phyloP scores from a whole-genome alignment of 345 rosid species.

The Kernera saxatilis region DNA sequence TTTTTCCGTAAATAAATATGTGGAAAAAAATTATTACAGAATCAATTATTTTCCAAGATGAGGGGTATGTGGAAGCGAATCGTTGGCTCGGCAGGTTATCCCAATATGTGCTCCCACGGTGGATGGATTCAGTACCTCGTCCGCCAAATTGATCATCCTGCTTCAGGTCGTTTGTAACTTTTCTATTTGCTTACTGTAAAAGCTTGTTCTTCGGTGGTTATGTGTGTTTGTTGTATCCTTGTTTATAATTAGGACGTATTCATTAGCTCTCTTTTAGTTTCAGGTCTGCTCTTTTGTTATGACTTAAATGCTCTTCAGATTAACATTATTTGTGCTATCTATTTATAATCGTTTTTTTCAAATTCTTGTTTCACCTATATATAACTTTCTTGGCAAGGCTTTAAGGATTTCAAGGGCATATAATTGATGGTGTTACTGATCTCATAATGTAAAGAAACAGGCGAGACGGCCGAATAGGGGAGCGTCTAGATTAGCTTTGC shows the following conservation, averaged over 20 bases:
- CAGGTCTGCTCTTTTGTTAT: background rate
- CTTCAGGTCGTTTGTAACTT: background rate
- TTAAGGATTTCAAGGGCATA: background rate
- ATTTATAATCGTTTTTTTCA: background rate
- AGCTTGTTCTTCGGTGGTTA: too few species aligned
- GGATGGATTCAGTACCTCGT: conserved; percentile 5
- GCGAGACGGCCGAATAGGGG: background rate
- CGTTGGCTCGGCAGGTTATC: background rate
- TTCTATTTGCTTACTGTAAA: too few species aligned
- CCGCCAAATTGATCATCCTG: background rate
- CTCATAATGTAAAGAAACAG: too few species aligned
- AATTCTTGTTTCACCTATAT: background rate
- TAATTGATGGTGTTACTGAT: too few species aligned
- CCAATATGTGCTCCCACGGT: background rate
- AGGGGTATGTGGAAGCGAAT: background rate
- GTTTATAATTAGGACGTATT: background rate
- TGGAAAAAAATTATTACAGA: too few species aligned
- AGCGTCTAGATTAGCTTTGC: background rate
- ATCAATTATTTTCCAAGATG: too few species aligned
- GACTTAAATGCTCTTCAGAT: background rate
- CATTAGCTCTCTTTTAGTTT: too few species aligned
- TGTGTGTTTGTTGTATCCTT: too few species aligned
- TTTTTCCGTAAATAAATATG: too few species aligned
- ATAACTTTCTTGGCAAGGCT: background rate
- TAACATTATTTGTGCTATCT: background rate